phyloP scores from a whole-genome alignment of 2,329 filamentous ascomycete species.

The Fusarium musae region DNA sequence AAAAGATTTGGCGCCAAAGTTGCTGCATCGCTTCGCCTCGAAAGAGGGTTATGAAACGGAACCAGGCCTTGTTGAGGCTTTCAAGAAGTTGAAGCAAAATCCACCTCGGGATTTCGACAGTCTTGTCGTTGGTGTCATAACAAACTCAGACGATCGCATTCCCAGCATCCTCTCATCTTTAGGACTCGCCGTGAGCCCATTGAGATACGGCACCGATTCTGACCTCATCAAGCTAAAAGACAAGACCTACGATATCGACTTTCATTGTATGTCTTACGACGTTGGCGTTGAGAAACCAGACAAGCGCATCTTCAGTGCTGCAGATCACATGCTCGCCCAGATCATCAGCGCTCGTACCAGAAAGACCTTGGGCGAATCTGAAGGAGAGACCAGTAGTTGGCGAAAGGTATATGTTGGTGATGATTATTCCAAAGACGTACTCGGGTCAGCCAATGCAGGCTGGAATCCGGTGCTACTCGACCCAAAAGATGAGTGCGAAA shows the following conservation, averaged over 20 bases:
- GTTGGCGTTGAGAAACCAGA: conserved; percentile 70
- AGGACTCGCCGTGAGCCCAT: conserved; percentile 24
- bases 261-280: conserved; percentile 66
- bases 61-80: background rate
- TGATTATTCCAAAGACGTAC: conserved; percentile 32
- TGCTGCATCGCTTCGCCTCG: conserved; percentile 26
- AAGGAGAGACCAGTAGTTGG: background rate
- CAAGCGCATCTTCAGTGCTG: conserved; percentile 64
- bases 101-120: background rate
- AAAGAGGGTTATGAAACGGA: conserved; percentile 28
- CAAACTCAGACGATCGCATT: conserved; percentile 38
- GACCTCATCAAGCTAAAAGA: background rate
- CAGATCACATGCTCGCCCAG: conserved; percentile 53
- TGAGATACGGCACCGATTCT: conserved; percentile 5
- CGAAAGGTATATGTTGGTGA: conserved; percentile 34
- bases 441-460: conserved; percentile 22
- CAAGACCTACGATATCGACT: conserved; percentile 18
- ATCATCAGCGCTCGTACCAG: conserved; percentile 14
- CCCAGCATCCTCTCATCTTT: conserved; percentile 34
- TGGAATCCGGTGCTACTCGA: conserved; percentile 33
- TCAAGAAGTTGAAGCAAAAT: background rate
- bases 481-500: conserved; percentile 2
- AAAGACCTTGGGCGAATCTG: background rate
- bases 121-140: conserved; percentile 33
- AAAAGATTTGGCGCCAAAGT: conserved; percentile 21